Evolutionary conservation across 1,139 yeast species (phyloP).

Genomic region (Candida sanyaensis): DNA sequence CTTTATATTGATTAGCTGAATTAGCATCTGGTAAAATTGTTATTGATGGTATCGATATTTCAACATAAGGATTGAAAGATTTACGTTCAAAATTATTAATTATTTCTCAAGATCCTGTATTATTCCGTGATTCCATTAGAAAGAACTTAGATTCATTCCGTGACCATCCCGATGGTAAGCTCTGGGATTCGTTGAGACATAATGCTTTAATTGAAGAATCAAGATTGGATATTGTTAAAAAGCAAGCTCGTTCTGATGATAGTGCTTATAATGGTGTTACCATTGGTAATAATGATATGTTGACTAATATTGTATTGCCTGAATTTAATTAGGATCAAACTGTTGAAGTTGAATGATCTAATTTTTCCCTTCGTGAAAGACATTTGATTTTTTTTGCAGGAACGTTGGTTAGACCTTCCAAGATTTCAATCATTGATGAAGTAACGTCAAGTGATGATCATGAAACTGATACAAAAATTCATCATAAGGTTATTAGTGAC

Average conservation of each 20-base stretch:
- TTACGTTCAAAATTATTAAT: constrained; percentile 79
- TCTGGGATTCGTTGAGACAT: constrained; percentile 38
- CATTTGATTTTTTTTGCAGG: constrained; percentile 45
- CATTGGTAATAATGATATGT: constrained; percentile 11
- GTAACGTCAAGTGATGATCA: constrained; percentile 47
- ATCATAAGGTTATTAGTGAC: constrained; percentile 34
- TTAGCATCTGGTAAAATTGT: constrained; percentile 49
- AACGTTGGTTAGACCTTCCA: constrained; percentile 40
- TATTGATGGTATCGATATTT: constrained; percentile 63
- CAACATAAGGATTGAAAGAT: constrained; percentile 69
- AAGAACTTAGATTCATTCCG: constrained; percentile 73
- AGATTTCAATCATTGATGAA: constrained; percentile 41
- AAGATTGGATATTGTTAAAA: constrained; percentile 23
- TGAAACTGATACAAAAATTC: constrained; percentile 43
- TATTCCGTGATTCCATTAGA: constrained; percentile 80
- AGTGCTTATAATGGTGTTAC: neutral
- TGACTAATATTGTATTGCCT: constrained; percentile 20
- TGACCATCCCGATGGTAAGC: constrained; percentile 29
- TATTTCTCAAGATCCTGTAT: constrained; percentile 93
- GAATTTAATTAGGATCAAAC: constrained; percentile 42
- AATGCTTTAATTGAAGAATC: constrained; percentile 29
- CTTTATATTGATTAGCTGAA: constrained; percentile 64
- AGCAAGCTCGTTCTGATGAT: constrained; percentile 13
- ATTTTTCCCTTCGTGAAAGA: constrained; percentile 43
- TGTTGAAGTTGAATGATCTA: constrained; percentile 43